phyloP scores from a whole-genome alignment of 495 filamentous ascomycete species.

The Podospora bellae-mahoneyi region DNA sequence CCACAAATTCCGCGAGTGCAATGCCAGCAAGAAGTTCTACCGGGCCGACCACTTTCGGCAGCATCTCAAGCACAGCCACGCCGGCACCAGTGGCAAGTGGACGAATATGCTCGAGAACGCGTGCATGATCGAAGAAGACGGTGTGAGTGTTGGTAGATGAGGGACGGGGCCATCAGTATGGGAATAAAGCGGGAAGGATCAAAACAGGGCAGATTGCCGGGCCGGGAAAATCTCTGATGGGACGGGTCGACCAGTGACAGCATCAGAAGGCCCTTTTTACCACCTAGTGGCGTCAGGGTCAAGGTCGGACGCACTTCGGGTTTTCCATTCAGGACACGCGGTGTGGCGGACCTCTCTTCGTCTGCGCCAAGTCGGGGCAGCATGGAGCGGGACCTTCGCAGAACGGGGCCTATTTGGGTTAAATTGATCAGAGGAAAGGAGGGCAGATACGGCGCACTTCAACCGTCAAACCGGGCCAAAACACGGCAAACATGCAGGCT shows the following conservation, averaged over 20 bases:
- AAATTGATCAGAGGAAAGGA: neutral
- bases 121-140: slow-evolving; percentile 88
- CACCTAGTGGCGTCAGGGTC: neutral
- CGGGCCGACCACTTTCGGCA: slow-evolving; percentile 97
- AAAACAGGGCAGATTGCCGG: neutral
- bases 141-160: slow-evolving; percentile 29
- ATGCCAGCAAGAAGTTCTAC: slow-evolving; percentile 97
- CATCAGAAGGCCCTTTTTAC: neutral
- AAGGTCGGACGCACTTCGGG: neutral
- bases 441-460: too few species aligned
- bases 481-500: neutral
- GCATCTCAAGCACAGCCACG: slow-evolving; percentile 97
- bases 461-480: neutral
- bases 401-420: neutral
- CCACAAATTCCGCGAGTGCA: slow-evolving; percentile 98
- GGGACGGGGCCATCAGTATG: neutral
- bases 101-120: slow-evolving; percentile 96
- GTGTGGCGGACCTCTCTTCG: neutral
- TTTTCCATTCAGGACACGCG: neutral
- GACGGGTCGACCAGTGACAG: neutral
- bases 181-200: neutral
- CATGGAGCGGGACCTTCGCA: neutral
- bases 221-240: neutral
- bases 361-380: slow-evolving; percentile 1
- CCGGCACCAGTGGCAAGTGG: slow-evolving; percentile 96